Base-by-base conservation (phyloP, 352 stramenopile species). In the Blastocystis sp. region DNA sequence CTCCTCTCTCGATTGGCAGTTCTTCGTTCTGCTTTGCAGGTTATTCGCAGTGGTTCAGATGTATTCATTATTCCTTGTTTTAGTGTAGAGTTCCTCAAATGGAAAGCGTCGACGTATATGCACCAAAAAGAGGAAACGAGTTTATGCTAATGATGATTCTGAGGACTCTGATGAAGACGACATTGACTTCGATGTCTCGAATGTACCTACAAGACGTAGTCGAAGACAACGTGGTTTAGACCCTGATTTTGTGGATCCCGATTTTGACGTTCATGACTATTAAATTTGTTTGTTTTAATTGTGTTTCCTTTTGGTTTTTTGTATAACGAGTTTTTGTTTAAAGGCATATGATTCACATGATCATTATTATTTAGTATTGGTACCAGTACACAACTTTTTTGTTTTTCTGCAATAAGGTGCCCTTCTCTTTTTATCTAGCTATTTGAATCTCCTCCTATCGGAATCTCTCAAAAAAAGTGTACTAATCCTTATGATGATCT, bases 271-370 rank as follows among this genome's bases (percentile, higher is more conserved):
- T 7, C 20, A 81, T 64, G 70, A 81, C 24, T 62, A 41, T 63
- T 47, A 34, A 47, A n/a, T 64, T 39, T 81, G 70, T 63, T 81
- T 81, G 70, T 78, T 78, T 7, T 1, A 56, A 78, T 75, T 75
- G 30, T 1, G 30, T 34, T 34, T 34, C 1, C 30, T 34, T 1
- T 34, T n/a, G n/a, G 30, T 34, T 34, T 34, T 34, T 34, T 34
- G 30, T 34, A 34, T 34, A 34, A 34, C 30, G 30, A 34, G 30
- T 34, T 1, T 34, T 34, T 34, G 30, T 34, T 34, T 34, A 34
- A 34, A 34, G 30, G 30, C 30, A 34, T 34, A 34, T 34, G 30
- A 34, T 34, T 34, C 30, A 34, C 30, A 34, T 34, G 30, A 34
- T 34, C 30, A 34, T 34, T 34, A 34, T 34, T 34, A 34, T 34